phyloP scores from a whole-genome alignment of 108 stramenopile species.

The Thalassiosira profunda region DNA sequence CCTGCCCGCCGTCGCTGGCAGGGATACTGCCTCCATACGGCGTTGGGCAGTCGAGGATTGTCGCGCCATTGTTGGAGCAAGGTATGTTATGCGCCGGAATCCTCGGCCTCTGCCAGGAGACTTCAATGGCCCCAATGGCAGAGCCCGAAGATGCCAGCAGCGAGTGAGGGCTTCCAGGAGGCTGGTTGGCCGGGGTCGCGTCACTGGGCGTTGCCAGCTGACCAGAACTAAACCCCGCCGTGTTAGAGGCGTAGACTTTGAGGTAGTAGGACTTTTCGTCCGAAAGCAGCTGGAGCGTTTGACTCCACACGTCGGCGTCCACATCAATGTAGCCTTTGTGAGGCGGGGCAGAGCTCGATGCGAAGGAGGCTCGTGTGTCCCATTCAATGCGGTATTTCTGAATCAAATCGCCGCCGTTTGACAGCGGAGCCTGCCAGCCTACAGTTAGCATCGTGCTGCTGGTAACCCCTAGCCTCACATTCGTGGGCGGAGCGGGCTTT shows the following conservation, averaged over 20 bases:
- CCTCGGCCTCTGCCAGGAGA: constrained; percentile 69
- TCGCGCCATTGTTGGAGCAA: constrained; percentile 53
- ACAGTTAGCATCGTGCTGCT: constrained; percentile 86
- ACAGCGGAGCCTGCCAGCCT: constrained; percentile 51
- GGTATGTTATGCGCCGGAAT: constrained; percentile 78
- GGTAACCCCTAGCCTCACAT: constrained; percentile 69
- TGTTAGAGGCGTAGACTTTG: constrained; percentile 68
- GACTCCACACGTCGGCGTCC: constrained; percentile 32
- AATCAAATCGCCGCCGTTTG: constrained; percentile 81
- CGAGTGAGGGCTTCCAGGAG: constrained; percentile 68
- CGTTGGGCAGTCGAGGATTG: constrained; percentile 64
- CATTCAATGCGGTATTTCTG: constrained; percentile 79
- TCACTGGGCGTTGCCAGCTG: constrained; percentile 38
- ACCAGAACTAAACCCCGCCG: constrained; percentile 57
- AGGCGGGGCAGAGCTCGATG: constrained; percentile 49
- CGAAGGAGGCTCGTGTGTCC: constrained; percentile 75
- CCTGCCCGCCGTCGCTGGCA: constrained; percentile 73
- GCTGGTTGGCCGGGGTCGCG: constrained; percentile 58
- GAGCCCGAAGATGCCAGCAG: constrained; percentile 23
- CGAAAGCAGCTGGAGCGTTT: constrained; percentile 55
- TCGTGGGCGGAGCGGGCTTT: constrained; percentile 66
- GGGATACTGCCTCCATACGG: constrained; percentile 62
- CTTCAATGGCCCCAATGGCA: constrained; percentile 44
- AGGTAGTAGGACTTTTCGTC: constrained; percentile 56
- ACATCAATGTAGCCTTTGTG: constrained; percentile 73